phyloP scores from a whole-genome alignment of 176 grass and related monocot species.

The Oryza longistaminata region DNA sequence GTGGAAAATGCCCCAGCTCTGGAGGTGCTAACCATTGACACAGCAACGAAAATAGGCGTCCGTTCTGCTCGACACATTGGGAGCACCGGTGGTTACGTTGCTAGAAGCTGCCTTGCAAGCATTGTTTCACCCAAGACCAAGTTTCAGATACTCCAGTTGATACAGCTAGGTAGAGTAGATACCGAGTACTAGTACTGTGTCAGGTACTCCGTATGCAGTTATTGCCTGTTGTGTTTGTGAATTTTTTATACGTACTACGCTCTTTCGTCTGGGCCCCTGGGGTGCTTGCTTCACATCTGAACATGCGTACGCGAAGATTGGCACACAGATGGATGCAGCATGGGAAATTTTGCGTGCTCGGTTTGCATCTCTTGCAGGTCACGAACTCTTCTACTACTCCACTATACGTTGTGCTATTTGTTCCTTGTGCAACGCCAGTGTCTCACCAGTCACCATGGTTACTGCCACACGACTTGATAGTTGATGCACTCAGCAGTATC shows the following conservation, averaged over 20 bases:
- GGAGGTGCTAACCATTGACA: constrained; percentile 4
- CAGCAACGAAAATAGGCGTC: background rate
- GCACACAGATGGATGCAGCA: background rate
- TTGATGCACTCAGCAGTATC: too few species aligned
- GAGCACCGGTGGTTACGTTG: background rate
- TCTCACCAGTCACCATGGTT: too few species aligned
- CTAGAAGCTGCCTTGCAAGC: background rate
- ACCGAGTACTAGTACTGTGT: background rate
- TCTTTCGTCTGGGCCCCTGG: too few species aligned
- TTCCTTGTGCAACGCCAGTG: background rate
- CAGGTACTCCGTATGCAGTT: background rate
- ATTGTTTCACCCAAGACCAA: constrained; percentile 17
- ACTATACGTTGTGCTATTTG: background rate
- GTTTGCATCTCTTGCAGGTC: background rate
- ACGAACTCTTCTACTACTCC: background rate
- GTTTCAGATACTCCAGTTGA: background rate
- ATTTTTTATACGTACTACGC: background rate
- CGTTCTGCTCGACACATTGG: background rate
- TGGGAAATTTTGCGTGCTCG: background rate
- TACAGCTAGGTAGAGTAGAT: background rate
- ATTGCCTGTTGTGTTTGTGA: background rate
- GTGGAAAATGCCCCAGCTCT: constrained; percentile 8
- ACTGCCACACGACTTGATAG: too few species aligned
- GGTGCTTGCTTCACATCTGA: background rate
- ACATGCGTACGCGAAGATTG: background rate